Evolutionary conservation across 1,139 yeast genomes (phyloP).

Genomic region (Diutina siamensis): DNA sequence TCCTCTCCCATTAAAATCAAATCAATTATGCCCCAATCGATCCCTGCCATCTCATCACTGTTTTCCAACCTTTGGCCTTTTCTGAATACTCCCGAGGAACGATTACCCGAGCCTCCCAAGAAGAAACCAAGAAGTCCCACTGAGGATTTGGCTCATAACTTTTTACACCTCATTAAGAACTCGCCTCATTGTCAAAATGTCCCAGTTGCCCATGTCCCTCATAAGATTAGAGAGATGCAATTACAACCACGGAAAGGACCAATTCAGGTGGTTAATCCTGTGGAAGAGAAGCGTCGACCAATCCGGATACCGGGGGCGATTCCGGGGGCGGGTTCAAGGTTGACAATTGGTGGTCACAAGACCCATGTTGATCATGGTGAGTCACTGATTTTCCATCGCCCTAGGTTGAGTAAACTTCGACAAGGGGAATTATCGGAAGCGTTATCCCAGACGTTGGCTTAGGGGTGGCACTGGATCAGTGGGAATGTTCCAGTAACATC

Average conservation of each 20-base stretch:
- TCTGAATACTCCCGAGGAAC: neutral
- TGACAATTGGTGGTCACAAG: neutral
- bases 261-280: neutral
- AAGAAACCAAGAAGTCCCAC: neutral
- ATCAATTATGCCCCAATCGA: neutral
- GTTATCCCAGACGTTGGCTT: no score
- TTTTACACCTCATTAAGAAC: neutral
- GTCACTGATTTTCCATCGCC: neutral
- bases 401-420: neutral
- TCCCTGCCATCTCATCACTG: neutral
- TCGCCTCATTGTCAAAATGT: neutral
- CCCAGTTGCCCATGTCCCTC: neutral
- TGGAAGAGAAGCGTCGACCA: neutral
- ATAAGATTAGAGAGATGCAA: neutral
- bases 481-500: no score
- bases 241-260: neutral
- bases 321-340: neutral
- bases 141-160: neutral
- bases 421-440: neutral
- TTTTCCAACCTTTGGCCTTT: neutral
- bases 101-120: neutral
- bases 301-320: conserved; percentile 2
- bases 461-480: no score
- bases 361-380: neutral
- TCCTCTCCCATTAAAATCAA: neutral